Evolutionary conservation across 371 early-diverging fungal species (phyloP), one percentile per base, ranked within the genome.

Genomic region (Apophysomyces variabilis): DNA sequence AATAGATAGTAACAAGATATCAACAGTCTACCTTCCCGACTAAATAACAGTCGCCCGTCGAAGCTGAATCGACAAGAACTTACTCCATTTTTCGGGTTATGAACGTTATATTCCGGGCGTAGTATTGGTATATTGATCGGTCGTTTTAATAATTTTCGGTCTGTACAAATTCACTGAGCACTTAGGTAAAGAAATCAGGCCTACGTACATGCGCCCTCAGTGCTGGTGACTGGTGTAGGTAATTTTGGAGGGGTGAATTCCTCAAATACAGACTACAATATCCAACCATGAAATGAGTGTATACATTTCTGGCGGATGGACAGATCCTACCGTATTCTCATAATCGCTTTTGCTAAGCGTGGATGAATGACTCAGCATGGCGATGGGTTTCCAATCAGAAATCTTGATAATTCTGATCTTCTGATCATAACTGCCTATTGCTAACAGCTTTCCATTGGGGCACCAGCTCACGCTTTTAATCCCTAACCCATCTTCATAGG

Each of bases 391-490:
- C 86, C 86, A 89, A 0, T 84, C 83, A 60, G 76, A 60, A 77
- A 70, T 69, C 78, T 84, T 36, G 82, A 69, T 39, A 77, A 72
- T 57, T 5, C 65, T 66, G 6, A 82, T 71, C 70, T 85, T 87
- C 65, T 89, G 82, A 78, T 96, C 94, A 64, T 85, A 91, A 39
- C 92, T 87, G 13, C 91, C 93, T 16, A 96, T 61, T 7, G 95
- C 95, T 46, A 96, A 56, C 35, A 93, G 78, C 74, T 92, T 89
- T 16, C 82, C 77, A 7, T 89, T 76, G 6, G 93, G 93, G 38
- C 92, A 85, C 95, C 96, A 96, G 11, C 64, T 60, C 0, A 87
- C 79, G 9, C 70, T 61, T 69, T 90, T 87, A 39, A 96, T 84
- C 5, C 96, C 96, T 12, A 95, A 76, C 1, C 88, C 89, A 18